These are phyloP conservation scores for Chrysoporthe puriensis DNA, from an alignment of 2,329 filamentous ascomycete species.

Conservation along the genomic window DNA sequence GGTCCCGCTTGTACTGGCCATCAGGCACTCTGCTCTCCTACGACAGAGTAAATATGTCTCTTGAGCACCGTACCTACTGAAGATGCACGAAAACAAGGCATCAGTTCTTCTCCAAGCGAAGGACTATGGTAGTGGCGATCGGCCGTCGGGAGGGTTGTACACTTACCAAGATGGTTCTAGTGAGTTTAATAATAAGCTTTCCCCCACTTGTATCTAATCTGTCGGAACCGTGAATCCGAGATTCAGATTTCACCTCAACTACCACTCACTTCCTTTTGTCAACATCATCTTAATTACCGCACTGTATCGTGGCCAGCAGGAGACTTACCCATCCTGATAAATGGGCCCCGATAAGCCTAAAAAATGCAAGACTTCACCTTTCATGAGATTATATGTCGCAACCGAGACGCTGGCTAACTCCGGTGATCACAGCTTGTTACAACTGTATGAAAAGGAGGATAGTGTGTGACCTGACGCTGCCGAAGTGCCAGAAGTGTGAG, in stretches of 20 bases:
- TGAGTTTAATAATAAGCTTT: too few species aligned
- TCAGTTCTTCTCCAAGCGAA: too few species aligned
- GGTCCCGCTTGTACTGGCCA: too few species aligned
- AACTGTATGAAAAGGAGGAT: slow-evolving; percentile 29
- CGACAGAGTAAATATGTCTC: too few species aligned
- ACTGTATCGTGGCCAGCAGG: neutral
- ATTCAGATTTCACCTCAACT: neutral
- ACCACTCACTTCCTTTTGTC: too few species aligned
- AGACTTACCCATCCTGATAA: neutral
- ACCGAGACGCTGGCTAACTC: slow-evolving; percentile 5
- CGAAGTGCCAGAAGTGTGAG: slow-evolving; percentile 26
- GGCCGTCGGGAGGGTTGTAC: too few species aligned
- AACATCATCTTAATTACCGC: neutral
- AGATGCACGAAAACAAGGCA: too few species aligned
- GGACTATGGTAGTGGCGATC: too few species aligned
- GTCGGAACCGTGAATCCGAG: neutral
- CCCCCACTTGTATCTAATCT: too few species aligned
- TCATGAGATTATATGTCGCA: neutral
- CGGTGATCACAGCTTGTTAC: slow-evolving; percentile 19
- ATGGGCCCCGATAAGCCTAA: slow-evolving; percentile 23
- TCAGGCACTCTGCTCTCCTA: too few species aligned
- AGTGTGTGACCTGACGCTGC: slow-evolving; percentile 24
- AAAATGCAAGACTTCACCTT: slow-evolving; percentile 18
- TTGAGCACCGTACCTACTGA: too few species aligned
- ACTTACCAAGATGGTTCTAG: too few species aligned